Evolutionary conservation across 768 basidiomycete species (phyloP).

Genomic region (Cubamyces lactineus): DNA sequence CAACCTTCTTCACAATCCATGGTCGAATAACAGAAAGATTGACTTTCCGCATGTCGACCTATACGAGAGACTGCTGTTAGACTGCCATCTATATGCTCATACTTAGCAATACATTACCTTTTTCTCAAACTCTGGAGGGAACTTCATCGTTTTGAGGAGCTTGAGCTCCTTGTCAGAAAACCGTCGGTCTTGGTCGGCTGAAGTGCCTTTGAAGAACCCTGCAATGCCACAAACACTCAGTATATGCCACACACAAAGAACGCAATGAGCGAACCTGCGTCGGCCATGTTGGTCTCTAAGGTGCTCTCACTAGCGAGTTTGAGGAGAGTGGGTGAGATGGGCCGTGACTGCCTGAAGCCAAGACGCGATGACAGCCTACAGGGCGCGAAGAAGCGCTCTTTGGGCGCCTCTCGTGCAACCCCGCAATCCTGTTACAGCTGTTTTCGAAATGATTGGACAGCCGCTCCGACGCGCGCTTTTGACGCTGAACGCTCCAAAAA

Average conservation of each 20-base stretch:
- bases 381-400: no score
- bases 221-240: neutral
- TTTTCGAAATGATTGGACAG: no score
- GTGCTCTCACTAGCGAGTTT: no score
- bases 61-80: neutral
- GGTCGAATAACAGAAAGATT: constrained; percentile 90
- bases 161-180: constrained; percentile 96
- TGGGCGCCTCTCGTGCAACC: no score
- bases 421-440: no score
- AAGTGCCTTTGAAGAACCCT: constrained; percentile 90
- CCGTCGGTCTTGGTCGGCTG: constrained; percentile 87
- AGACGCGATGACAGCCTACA: no score
- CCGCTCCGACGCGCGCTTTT: no score
- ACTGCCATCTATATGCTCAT: no score
- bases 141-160: constrained; percentile 86
- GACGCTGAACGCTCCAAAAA: no score
- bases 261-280: constrained; percentile 30
- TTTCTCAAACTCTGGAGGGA: constrained; percentile 86
- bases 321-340: no score
- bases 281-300: constrained; percentile 30
- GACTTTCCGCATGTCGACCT: constrained; percentile 97
- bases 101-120: constrained; percentile 53
- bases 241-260: neutral
- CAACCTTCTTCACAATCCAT: constrained; percentile 94
- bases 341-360: no score